Evolutionary conservation across 2,329 filamentous ascomycete genomes (phyloP).

Genomic region (Fusarium lateritium): DNA sequence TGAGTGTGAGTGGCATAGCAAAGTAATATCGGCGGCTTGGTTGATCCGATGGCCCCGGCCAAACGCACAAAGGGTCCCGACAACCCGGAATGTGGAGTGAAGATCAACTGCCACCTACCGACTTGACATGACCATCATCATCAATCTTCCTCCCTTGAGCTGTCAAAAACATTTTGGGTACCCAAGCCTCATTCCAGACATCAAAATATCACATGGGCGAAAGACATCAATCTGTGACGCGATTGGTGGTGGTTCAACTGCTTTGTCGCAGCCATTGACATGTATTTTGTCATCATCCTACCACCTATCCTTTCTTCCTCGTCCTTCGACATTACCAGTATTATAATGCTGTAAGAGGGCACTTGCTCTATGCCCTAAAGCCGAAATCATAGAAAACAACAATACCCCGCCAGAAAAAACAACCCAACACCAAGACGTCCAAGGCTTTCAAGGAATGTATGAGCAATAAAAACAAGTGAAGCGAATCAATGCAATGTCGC

Average conservation of each 20-base stretch:
- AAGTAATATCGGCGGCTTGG: slow-evolving; percentile 16
- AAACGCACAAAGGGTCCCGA: slow-evolving; percentile 10
- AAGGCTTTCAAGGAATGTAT: slow-evolving; percentile 47
- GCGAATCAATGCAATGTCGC: slow-evolving; percentile 31
- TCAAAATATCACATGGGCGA: slow-evolving; percentile 8
- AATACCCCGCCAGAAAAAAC: slow-evolving; percentile 39
- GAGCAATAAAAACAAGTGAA: slow-evolving; percentile 38
- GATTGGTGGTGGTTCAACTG: slow-evolving; percentile 22
- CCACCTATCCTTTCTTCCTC: slow-evolving; percentile 12
- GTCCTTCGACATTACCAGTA: slow-evolving; percentile 38
- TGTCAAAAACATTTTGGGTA: neutral
- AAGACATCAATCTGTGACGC: neutral
- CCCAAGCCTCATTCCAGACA: neutral
- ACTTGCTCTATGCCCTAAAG: slow-evolving; percentile 13
- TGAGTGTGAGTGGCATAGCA: neutral
- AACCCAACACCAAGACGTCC: slow-evolving; percentile 49
- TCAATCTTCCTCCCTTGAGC: neutral
- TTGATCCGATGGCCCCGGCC: slow-evolving; percentile 34
- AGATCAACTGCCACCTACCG: neutral
- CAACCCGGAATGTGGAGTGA: slow-evolving; percentile 38
- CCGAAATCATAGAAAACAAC: slow-evolving; percentile 35
- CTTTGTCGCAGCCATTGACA: slow-evolving; percentile 23
- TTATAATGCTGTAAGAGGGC: slow-evolving; percentile 37
- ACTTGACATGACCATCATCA: neutral
- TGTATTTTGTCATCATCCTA: slow-evolving; percentile 30